Evolutionary conservation across 192 early-diverging fungal species (phyloP).

Genomic region (Dissophora ornata): DNA sequence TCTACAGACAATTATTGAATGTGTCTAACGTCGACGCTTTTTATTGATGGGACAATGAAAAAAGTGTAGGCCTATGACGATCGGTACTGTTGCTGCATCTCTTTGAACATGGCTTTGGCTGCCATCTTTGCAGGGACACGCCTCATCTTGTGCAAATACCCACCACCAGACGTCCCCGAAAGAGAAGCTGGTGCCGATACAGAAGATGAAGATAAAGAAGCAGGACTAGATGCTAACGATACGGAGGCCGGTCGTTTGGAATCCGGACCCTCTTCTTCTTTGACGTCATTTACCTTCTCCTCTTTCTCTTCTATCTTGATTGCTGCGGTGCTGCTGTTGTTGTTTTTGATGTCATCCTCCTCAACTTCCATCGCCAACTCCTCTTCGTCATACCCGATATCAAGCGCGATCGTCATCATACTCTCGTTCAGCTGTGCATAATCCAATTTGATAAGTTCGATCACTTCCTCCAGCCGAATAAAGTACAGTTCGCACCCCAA

Average conservation of each 20-base stretch:
- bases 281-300: constrained; percentile 20
- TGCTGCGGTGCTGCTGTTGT: not conserved
- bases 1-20: not conserved
- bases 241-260: not conserved
- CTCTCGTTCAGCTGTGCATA: constrained; percentile 73
- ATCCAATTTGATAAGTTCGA: constrained; percentile 69
- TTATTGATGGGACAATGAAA: not conserved
- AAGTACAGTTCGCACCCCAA: constrained; percentile 69
- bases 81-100: constrained; percentile 19
- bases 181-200: not conserved
- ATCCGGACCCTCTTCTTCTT: constrained; percentile 20
- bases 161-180: not conserved
- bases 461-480: constrained; percentile 72
- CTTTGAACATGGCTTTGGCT: constrained; percentile 53
- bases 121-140: constrained; percentile 52
- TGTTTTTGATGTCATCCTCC: not conserved
- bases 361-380: constrained; percentile 39
- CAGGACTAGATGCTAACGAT: no score
- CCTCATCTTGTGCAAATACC: constrained; percentile 33
- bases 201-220: not conserved
- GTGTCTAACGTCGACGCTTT: no score
- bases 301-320: not conserved
- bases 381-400: constrained; percentile 65
- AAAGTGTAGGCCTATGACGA: not conserved
- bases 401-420: constrained; percentile 75